Evolutionary conservation across 805 yeast species (phyloP).

Genomic region (Brettanomyces nanus): DNA sequence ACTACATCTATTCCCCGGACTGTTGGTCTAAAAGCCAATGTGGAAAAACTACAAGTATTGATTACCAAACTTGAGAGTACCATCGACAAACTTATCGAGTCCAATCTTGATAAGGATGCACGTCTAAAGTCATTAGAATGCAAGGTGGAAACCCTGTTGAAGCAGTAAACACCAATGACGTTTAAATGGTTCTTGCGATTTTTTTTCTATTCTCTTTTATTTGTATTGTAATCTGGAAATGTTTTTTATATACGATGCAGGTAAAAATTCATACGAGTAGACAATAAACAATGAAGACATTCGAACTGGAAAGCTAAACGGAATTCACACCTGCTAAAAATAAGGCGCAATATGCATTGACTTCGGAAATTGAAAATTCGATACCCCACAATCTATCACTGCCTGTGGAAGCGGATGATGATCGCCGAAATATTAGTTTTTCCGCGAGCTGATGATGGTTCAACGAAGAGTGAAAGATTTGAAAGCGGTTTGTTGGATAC

Average conservation of each 20-base stretch:
- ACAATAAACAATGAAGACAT: neutral
- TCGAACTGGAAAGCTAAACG: neutral
- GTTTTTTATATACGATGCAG: conserved; percentile 3
- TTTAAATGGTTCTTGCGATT: too few relatives aligned
- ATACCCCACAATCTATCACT: too few relatives aligned
- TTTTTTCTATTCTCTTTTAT: neutral
- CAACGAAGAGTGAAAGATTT: neutral
- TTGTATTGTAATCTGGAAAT: too few relatives aligned
- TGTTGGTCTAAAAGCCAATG: conserved; percentile 62
- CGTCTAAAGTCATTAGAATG: conserved; percentile 49
- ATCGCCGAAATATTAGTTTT: too few relatives aligned
- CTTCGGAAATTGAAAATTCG: too few relatives aligned
- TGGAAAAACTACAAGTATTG: conserved; percentile 54
- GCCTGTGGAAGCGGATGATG: too few relatives aligned
- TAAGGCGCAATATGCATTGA: too few relatives aligned
- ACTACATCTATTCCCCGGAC: conserved; percentile 32
- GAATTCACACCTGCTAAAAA: too few relatives aligned
- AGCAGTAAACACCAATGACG: too few relatives aligned
- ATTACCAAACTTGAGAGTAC: conserved; percentile 52
- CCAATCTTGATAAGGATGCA: conserved; percentile 59
- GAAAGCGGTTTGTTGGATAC: too few relatives aligned
- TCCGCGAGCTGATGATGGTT: conserved; percentile 8
- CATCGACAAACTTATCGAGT: conserved; percentile 39
- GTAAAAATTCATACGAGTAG: too few relatives aligned
- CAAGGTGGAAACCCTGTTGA: conserved; percentile 49